phyloP scores from a whole-genome alignment of 495 filamentous ascomycete genomes.

The Lasiosphaeria miniovina region DNA sequence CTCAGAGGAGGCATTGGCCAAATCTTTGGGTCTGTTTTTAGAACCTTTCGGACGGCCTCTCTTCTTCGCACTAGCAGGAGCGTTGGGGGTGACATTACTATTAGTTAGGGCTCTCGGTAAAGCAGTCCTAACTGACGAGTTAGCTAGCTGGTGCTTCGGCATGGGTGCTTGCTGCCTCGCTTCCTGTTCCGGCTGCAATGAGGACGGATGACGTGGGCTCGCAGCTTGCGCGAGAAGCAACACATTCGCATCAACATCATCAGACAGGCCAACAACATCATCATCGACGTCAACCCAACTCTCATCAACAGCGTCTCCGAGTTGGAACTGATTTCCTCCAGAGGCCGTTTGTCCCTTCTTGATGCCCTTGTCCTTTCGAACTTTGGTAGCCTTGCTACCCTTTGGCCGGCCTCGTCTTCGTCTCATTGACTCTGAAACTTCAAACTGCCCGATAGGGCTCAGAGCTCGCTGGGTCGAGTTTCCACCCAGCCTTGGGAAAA shows the following conservation, averaged over 20 bases:
- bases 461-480: constrained; percentile 19
- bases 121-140: constrained; percentile 12
- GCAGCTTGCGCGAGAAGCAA: constrained; percentile 27
- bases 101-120: constrained; percentile 14
- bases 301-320: constrained; percentile 13
- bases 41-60: constrained; percentile 47
- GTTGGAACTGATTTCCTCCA: constrained; percentile 2
- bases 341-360: constrained; percentile 37
- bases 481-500: constrained; percentile 48
- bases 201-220: constrained; percentile 11
- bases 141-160: not conserved
- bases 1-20: constrained; percentile 5
- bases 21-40: constrained; percentile 45
- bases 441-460: constrained; percentile 25
- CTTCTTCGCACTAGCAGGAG: constrained; percentile 28
- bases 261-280: constrained; percentile 8
- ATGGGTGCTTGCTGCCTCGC: constrained; percentile 1
- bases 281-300: constrained; percentile 34
- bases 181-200: constrained; percentile 1
- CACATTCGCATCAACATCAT: constrained; percentile 26
- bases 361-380: constrained; percentile 48
- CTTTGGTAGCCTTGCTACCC: constrained; percentile 49
- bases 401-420: constrained; percentile 50
- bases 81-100: constrained; percentile 3
- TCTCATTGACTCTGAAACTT: constrained; percentile 25